Percentiles rank a stretch among this genome's conserved stretches.
phyloP scores from a whole-genome alignment of 108 stramenopile genomes.

The Pelagomonas calceolata region DNA sequence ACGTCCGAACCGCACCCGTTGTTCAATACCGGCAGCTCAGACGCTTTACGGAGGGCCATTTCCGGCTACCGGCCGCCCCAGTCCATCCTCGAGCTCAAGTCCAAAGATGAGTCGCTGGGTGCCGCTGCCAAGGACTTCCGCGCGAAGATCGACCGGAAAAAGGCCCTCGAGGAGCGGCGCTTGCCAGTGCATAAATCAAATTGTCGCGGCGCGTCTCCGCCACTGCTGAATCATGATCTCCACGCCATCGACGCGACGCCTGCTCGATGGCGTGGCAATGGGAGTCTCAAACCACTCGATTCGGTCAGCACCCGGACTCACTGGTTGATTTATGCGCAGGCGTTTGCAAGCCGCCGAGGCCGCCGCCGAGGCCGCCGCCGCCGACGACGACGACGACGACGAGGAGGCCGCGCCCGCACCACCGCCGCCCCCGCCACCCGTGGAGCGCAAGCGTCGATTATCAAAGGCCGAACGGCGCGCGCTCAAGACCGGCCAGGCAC shows the following conservation, averaged over 20 bases:
- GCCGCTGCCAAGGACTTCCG: no score
- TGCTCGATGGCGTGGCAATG: no score
- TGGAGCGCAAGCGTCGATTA: slow-evolving; percentile 53
- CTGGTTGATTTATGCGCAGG: no score
- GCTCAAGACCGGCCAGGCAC: slow-evolving; percentile 41
- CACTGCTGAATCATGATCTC: no score
- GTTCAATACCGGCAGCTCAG: no score
- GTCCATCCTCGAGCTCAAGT: background rate
- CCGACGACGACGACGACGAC: background rate
- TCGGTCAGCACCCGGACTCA: no score
- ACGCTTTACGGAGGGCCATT: no score
- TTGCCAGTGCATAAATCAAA: no score
- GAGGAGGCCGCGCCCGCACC: background rate
- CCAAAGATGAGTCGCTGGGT: background rate
- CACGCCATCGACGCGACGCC: no score
- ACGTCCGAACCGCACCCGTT: no score
- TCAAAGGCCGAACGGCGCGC: slow-evolving; percentile 80
- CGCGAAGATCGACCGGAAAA: background rate
- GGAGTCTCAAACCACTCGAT: background rate
- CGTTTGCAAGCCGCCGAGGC: background rate
- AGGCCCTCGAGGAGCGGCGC: no score
- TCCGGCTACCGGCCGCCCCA: background rate
- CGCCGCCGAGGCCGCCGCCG: background rate
- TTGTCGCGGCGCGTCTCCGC: no score
- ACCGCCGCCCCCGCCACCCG: background rate